A percentile compares a stretch with the other conserved stretches of the same genome.
phyloP scores from a whole-genome alignment of 202 grass and related monocot species.

The Carex sylvatica region DNA sequence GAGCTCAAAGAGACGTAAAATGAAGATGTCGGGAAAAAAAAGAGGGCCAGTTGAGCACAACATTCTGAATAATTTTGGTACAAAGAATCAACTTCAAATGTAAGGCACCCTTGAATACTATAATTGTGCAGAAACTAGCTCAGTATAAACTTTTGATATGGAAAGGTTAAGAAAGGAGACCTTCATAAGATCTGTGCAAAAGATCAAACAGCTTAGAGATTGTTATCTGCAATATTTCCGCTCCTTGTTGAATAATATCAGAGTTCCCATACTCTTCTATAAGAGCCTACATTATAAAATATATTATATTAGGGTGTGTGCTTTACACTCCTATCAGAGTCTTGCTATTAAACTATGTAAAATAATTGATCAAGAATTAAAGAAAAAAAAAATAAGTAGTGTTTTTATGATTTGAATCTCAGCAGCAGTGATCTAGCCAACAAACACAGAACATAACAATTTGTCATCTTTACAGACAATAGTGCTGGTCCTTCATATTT shows the following conservation, averaged over 20 bases:
- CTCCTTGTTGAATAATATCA: constrained; percentile 60
- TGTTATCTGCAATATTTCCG: constrained; percentile 59
- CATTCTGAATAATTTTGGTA: not conserved
- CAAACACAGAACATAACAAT: not conserved
- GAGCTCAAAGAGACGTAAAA: not conserved
- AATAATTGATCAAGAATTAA: not conserved
- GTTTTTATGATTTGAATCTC: not conserved
- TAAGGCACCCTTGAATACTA: not conserved
- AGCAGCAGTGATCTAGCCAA: not conserved
- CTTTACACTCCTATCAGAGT: not conserved
- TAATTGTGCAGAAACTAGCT: not conserved
- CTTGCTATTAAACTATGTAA: not conserved
- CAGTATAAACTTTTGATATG: not conserved
- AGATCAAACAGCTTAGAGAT: constrained; percentile 67
- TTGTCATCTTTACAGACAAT: not conserved
- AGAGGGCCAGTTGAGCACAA: not conserved
- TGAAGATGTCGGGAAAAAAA: not conserved
- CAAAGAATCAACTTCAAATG: not conserved
- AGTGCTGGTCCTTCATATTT: not conserved
- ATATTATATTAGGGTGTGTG: not conserved
- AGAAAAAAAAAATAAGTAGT: not conserved
- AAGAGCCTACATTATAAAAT: constrained; percentile 52
- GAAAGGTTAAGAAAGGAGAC: constrained; percentile 27
- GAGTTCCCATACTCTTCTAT: constrained; percentile 57
- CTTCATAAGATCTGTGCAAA: constrained; percentile 55